Conservation (phyloP, 2,329 filamentous ascomycete species). For the Colletotrichum salicis region DNA sequence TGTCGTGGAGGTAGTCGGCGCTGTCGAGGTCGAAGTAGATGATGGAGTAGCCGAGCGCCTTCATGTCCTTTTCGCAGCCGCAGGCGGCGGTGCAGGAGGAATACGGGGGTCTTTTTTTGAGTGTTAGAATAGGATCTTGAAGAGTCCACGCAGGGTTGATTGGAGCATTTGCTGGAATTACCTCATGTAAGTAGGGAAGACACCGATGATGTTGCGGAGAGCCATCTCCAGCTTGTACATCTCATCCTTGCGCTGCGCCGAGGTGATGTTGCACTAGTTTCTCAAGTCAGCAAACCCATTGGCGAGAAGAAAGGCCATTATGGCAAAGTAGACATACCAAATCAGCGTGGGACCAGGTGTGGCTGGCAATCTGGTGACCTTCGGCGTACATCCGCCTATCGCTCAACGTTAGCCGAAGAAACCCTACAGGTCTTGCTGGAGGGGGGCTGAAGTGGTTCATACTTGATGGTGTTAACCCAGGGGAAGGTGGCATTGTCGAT, state of each 20-base stretch:
- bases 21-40: conserved; percentile 52
- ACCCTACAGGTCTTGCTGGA: neutral
- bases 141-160: neutral
- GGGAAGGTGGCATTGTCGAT: conserved; percentile 52
- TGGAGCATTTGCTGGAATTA: neutral
- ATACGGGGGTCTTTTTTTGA: conserved; percentile 48
- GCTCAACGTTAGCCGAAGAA: neutral
- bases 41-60: conserved; percentile 48
- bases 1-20: conserved; percentile 47
- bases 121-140: neutral
- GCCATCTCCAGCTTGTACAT: conserved; percentile 44
- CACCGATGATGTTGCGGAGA: conserved; percentile 63
- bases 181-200: conserved; percentile 64
- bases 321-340: conserved; percentile 39
- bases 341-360: conserved; percentile 56
- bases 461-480: conserved; percentile 51
- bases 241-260: conserved; percentile 52
- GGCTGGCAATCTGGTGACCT: conserved; percentile 56
- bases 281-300: conserved; percentile 43
- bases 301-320: neutral
- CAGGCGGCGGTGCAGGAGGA: conserved; percentile 51
- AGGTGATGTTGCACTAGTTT: conserved; percentile 40
- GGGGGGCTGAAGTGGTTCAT: conserved; percentile 20
- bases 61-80: conserved; percentile 32
- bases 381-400: conserved; percentile 50